These are phyloP conservation scores for Didymellaceae sp. DNA, from an alignment of 2,329 filamentous ascomycete species.

Conservation along the genomic window DNA sequence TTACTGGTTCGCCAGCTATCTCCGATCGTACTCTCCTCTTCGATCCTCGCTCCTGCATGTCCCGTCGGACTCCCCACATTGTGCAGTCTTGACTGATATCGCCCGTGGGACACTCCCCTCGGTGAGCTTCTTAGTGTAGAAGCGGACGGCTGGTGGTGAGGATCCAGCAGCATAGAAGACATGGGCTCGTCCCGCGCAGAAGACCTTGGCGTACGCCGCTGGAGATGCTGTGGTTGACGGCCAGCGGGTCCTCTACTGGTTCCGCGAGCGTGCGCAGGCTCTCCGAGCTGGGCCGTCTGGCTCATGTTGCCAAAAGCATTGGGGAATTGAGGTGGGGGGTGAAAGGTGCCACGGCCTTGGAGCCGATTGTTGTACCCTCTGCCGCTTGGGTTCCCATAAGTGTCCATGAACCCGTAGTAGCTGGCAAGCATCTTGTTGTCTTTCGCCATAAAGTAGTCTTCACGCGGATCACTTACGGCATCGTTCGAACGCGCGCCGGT, in stretches of 20 bases:
- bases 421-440: conserved; percentile 99
- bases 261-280: conserved; percentile 37
- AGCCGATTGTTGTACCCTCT: conserved; percentile 48
- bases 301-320: conserved; percentile 60
- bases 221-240: conserved; percentile 34
- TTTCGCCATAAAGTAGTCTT: conserved; percentile 93
- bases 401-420: conserved; percentile 92
- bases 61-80: conserved; percentile 22
- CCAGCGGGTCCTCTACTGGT: conserved; percentile 35
- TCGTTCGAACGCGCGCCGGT: conserved; percentile 56
- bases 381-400: conserved; percentile 64
- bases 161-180: conserved; percentile 75
- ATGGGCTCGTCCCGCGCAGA: conserved; percentile 62
- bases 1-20: conserved; percentile 61
- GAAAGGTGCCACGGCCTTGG: conserved; percentile 64
- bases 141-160: conserved; percentile 72
- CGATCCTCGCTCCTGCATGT: conserved; percentile 41
- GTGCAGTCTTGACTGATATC: conserved; percentile 51
- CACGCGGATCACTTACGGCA: conserved; percentile 62
- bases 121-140: conserved; percentile 53
- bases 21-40: conserved; percentile 65
- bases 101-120: conserved; percentile 56
- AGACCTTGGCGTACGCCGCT: conserved; percentile 32
- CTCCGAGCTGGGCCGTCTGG: conserved; percentile 60
- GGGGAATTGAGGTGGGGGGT: conserved; percentile 78